Evolutionary conservation across 768 basidiomycete species (phyloP).

Genomic region (Amanita pseudoporphyria): DNA sequence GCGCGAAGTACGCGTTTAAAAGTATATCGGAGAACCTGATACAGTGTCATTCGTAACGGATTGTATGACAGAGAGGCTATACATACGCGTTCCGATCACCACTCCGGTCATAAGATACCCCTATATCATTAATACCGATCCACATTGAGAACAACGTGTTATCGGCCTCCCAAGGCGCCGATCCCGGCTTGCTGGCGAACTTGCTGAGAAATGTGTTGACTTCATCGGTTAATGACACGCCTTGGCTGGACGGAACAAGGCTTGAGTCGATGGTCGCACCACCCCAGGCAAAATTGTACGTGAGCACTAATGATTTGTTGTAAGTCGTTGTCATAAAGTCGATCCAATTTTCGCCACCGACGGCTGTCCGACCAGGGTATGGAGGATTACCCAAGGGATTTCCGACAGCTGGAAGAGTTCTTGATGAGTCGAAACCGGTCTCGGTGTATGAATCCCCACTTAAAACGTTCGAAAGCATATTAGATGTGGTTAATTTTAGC

Average conservation of each 20-base stretch:
- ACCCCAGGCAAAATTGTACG: conserved; percentile 59
- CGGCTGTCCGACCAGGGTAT: conserved; percentile 44
- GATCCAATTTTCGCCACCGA: conserved; percentile 52
- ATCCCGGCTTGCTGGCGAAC: conserved; percentile 36
- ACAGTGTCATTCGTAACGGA: neutral
- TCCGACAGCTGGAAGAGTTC: conserved; percentile 30
- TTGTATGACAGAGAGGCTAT: neutral
- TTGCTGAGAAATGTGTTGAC: conserved; percentile 46
- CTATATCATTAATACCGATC: conserved; percentile 68
- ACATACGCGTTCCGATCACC: conserved; percentile 43
- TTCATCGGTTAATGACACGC: conserved; percentile 49
- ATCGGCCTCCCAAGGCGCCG: conserved; percentile 43
- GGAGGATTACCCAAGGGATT: conserved; percentile 47
- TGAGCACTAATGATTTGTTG: conserved; percentile 45
- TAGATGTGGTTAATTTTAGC: neutral
- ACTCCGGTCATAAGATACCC: conserved; percentile 36
- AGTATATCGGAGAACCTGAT: conserved; percentile 38
- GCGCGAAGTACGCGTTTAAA: conserved; percentile 38
- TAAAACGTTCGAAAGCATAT: neutral
- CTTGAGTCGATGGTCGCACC: conserved; percentile 54
- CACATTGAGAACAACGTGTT: conserved; percentile 59
- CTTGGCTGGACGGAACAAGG: conserved; percentile 44
- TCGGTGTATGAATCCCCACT: conserved; percentile 55
- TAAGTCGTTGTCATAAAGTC: conserved; percentile 40
- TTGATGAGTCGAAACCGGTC: conserved; percentile 36